Evolutionary conservation across 2,329 filamentous ascomycete species (phyloP).

Genomic region (Aspergillus sergii): DNA sequence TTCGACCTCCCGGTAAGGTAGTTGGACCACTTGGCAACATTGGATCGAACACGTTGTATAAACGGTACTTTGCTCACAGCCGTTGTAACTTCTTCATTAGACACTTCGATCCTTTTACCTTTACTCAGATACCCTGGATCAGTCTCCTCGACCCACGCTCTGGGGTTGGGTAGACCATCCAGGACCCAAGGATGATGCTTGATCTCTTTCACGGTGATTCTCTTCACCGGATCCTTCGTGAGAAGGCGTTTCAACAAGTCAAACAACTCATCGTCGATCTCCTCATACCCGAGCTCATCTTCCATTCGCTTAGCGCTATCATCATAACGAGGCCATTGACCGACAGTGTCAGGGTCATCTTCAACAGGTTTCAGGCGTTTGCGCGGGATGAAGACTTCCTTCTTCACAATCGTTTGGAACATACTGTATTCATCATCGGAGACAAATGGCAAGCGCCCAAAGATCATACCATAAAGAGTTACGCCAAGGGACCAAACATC

Average conservation of each 20-base stretch:
- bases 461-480: slow-evolving; percentile 93
- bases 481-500: slow-evolving; percentile 97
- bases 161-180: slow-evolving; percentile 71
- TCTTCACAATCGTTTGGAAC: slow-evolving; percentile 87
- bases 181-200: slow-evolving; percentile 94
- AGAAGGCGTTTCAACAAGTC: slow-evolving; percentile 80
- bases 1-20: slow-evolving; percentile 53
- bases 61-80: slow-evolving; percentile 90
- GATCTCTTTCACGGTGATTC: slow-evolving; percentile 87
- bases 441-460: slow-evolving; percentile 88
- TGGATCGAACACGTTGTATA: slow-evolving; percentile 80
- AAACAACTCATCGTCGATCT: slow-evolving; percentile 75
- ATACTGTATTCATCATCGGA: slow-evolving; percentile 90
- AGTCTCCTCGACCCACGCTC: slow-evolving; percentile 89
- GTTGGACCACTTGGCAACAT: slow-evolving; percentile 67
- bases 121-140: slow-evolving; percentile 78
- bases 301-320: slow-evolving; percentile 72
- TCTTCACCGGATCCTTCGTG: slow-evolving; percentile 83
- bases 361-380: slow-evolving; percentile 76
- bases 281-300: slow-evolving; percentile 80
- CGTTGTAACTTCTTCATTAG: slow-evolving; percentile 83
- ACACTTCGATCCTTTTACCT: slow-evolving; percentile 87
- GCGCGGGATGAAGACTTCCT: slow-evolving; percentile 86
- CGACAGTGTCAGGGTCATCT: slow-evolving; percentile 47
- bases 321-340: slow-evolving; percentile 54